Base-by-base conservation (phyloP, 2,329 filamentous ascomycete genomes). In the Mycocentrospora acerina region DNA sequence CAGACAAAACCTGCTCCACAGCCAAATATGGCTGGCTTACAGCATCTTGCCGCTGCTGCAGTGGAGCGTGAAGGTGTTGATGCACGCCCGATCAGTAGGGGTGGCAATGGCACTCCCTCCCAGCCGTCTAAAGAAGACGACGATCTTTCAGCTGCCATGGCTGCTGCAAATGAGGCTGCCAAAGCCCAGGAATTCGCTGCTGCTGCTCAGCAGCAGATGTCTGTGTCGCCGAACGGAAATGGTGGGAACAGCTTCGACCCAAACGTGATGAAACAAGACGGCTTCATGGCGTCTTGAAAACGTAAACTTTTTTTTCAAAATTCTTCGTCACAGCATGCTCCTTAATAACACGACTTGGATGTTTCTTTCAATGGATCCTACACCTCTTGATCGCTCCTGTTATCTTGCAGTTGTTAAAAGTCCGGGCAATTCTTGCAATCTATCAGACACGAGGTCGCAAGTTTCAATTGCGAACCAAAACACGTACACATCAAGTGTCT, bases 1-100 rank as follows among this genome's bases (percentile, higher is more conserved):
- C 62, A 57, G 28, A 51, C 51, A 6, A 55, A 43, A 32, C 42
- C 60, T 7, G 47, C 46, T 6, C n/a, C 47, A 3, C 55, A 66
- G 35, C 62, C 62, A 9, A 67, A 67, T 36, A 66, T 68, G 60
- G 62, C 57, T 13, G 62, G 64, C 11, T 54, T 68, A 0, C 62
- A 68, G 33, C 64, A 68, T 35, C 62, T 68, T 3, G 64, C 66
- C 14, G 66, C 63, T 4, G 64, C 66, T 8, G 66, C 66, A 4
- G 63, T 63, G 12, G 64, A 66, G 40, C 60, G 64, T 12, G 63
- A 62, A 35, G 54, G 59, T 19, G 37, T 51, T 18, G 60, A 62
- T 18, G 49, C 46, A 4, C 46, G 55, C 5, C 57, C 61, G 7
- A 37, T 48, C 9, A 65, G 58, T 35, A 61, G 56, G 36, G 46